Conservation (phyloP, 169 alveolate species). For the Plasmodium relictum region DNA sequence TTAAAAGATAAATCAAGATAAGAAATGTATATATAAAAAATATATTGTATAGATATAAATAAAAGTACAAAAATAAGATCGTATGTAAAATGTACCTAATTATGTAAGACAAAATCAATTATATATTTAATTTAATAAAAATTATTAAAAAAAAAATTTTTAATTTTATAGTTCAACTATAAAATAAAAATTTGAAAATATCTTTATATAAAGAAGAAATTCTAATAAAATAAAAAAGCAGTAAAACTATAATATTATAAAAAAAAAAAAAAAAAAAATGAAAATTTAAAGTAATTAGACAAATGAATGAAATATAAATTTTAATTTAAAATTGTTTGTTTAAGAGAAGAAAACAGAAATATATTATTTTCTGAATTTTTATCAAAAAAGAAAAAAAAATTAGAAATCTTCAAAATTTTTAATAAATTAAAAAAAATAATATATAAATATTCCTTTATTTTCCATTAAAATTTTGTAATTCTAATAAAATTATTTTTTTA, state of each 20-base stretch:
- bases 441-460: not conserved
- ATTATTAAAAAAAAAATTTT: conserved; percentile 18
- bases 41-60: not conserved
- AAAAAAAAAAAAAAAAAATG: conserved; percentile 27
- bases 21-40: not conserved
- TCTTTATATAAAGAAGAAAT: not conserved
- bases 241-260: not conserved
- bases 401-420: not conserved
- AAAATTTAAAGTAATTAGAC: conserved; percentile 36
- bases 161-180: not conserved
- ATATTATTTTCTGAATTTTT: conserved; percentile 3
- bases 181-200: not conserved
- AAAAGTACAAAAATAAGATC: not conserved
- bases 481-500: too few species aligned
- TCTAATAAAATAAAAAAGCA: too few species aligned
- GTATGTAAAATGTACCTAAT: not conserved
- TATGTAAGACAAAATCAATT: conserved; percentile 5
- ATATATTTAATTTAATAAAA: conserved; percentile 14
- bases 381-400: not conserved
- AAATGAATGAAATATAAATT: conserved; percentile 19
- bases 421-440: not conserved
- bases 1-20: not conserved
- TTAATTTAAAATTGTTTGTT: not conserved
- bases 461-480: too few species aligned
- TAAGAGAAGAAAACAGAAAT: not conserved